Conservation (phyloP, 148 eudicot species). For the Nepenthes mirabilis region DNA sequence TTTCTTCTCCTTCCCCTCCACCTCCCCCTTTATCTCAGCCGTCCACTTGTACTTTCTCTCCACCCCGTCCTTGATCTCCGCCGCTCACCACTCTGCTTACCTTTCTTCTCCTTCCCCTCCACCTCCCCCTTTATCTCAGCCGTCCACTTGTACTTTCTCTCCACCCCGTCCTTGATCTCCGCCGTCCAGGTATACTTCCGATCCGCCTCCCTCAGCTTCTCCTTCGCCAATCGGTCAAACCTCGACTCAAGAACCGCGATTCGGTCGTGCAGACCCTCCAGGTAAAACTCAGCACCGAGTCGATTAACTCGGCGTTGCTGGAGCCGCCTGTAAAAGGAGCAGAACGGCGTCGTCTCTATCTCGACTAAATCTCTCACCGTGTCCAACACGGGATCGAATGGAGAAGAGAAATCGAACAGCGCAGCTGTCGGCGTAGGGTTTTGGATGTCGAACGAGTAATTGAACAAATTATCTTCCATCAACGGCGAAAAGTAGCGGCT, state of each 20-base stretch:
- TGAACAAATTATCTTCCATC: conserved; percentile 16
- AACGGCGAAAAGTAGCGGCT: conserved; percentile 14
- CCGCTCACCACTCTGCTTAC: conserved; percentile 36
- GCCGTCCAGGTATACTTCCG: conserved; percentile 49
- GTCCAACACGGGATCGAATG: conserved; percentile 19
- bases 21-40: conserved; percentile 27
- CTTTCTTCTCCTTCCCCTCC: conserved; percentile 15
- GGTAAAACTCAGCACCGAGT: conserved; percentile 21
- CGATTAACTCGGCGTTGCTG: conserved; percentile 7
- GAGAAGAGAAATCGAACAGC: conserved; percentile 13
- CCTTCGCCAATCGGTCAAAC: conserved; percentile 27
- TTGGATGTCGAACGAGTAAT: conserved; percentile 26
- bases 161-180: conserved; percentile 10
- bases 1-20: conserved; percentile 10
- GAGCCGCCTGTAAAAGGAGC: conserved; percentile 22
- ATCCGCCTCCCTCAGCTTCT: conserved; percentile 13
- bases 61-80: conserved; percentile 32
- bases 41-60: conserved; percentile 30
- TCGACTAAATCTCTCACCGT: conserved; percentile 36
- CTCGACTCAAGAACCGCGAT: conserved; percentile 54
- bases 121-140: conserved; percentile 27
- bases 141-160: conserved; percentile 29
- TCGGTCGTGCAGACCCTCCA: conserved; percentile 45
- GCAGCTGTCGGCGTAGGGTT: conserved; percentile 8
- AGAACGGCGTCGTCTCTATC: conserved; percentile 22